Percentiles rank a stretch among this genome's conserved stretches.
phyloP scores from a whole-genome alignment of 352 stramenopile genomes.

The Globisporangium carolinianum region DNA sequence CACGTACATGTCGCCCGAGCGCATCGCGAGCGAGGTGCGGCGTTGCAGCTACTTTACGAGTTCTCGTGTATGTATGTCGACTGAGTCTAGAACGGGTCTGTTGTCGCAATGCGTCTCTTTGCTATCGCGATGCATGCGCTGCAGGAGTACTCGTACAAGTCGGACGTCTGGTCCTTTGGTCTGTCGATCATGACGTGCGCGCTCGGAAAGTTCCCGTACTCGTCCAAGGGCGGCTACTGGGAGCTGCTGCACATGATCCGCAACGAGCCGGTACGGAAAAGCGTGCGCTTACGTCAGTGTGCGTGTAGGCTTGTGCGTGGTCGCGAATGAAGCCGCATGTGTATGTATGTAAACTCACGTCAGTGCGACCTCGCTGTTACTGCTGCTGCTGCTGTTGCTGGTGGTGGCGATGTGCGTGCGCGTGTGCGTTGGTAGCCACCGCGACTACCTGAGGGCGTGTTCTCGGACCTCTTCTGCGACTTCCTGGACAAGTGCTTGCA shows the following conservation, averaged over 20 bases:
- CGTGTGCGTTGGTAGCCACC: conserved; percentile 27
- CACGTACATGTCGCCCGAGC: conserved; percentile 92
- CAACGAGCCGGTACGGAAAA: conserved; percentile 51
- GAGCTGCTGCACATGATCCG: conserved; percentile 86
- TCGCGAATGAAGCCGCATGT: background rate
- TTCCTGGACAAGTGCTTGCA: conserved; percentile 79
- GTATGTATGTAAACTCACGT: background rate
- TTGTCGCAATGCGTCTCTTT: conserved; percentile 1
- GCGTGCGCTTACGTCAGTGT: no score
- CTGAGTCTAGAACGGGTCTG: background rate
- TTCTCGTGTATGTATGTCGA: background rate
- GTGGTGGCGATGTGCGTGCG: no score
- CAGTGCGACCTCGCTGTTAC: no score
- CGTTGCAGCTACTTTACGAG: background rate
- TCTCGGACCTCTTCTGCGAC: conserved; percentile 66
- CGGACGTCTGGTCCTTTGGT: conserved; percentile 82
- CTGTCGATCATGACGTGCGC: conserved; percentile 88
- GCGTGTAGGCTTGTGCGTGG: no score
- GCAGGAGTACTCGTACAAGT: conserved; percentile 83
- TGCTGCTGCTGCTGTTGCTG: background rate
- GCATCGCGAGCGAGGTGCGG: conserved; percentile 76
- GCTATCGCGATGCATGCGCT: background rate
- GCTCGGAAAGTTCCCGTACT: conserved; percentile 85
- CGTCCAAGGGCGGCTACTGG: conserved; percentile 85
- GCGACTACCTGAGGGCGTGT: conserved; percentile 56